Percentiles rank a stretch among this genome's conserved stretches.
These are phyloP conservation scores for Claviceps monticola DNA, from an alignment of 2,329 filamentous ascomycete genomes.

Conservation along the genomic window DNA sequence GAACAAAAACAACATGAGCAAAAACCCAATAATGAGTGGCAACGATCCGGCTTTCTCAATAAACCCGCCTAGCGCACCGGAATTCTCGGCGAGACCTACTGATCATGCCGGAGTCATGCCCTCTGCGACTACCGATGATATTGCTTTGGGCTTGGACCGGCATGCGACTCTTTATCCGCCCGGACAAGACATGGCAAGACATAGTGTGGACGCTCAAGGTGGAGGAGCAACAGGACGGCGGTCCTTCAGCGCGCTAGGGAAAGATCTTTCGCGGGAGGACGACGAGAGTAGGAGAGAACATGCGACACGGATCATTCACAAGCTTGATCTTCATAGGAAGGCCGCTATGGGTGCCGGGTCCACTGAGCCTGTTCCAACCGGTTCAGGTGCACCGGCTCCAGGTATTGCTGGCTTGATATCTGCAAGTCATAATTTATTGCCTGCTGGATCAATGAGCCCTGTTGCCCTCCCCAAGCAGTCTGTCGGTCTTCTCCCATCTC, in stretches of 20 bases:
- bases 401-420: constrained; percentile 80
- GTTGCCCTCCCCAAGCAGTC: constrained; percentile 15
- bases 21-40: constrained; percentile 30
- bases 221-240: constrained; percentile 31
- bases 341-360: constrained; percentile 39
- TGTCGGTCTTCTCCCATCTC: constrained; percentile 20
- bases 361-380: constrained; percentile 22
- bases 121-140: constrained; percentile 32
- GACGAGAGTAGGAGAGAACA: constrained; percentile 67
- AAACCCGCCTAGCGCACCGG: constrained; percentile 71
- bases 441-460: constrained; percentile 24
- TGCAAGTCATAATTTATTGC: constrained; percentile 66
- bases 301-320: constrained; percentile 80
- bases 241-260: constrained; percentile 39
- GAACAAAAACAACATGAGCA: constrained; percentile 12
- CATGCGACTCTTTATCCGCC: constrained; percentile 49
- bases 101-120: constrained; percentile 54
- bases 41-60: constrained; percentile 79
- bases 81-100: constrained; percentile 71
- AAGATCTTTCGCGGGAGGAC: constrained; percentile 44
- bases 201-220: constrained; percentile 55
- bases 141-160: constrained; percentile 35
- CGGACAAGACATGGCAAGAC: constrained; percentile 44
- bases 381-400: constrained; percentile 21
- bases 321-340: constrained; percentile 79